Evolutionary conservation across 2,329 filamentous ascomycete species (phyloP).

Genomic region (Polychaeton citri): DNA sequence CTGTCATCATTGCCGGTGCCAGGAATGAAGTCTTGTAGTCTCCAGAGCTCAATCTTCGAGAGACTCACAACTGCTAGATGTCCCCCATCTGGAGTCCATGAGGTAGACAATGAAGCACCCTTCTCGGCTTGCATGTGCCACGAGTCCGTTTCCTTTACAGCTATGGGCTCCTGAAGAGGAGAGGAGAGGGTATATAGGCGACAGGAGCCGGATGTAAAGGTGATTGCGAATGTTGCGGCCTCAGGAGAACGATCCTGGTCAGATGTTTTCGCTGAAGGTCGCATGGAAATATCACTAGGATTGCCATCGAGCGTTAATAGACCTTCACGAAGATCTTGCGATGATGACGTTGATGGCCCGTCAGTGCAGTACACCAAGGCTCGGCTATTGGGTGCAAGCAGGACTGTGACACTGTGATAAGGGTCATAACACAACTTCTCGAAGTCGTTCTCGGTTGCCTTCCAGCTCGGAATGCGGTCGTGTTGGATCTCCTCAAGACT

Average conservation of each 20-base stretch:
- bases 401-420: neutral
- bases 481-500: slow-evolving; percentile 1
- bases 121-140: slow-evolving; percentile 2
- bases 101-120: slow-evolving; percentile 4
- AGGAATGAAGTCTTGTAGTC: neutral
- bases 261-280: too few relatives aligned
- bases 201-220: neutral
- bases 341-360: neutral
- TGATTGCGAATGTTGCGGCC: slow-evolving; percentile 3
- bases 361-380: neutral
- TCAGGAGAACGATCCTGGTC: neutral
- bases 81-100: slow-evolving; percentile 8
- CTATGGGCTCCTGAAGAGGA: neutral
- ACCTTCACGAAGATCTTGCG: neutral
- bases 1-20: neutral
- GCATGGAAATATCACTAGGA: neutral
- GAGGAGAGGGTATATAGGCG: neutral
- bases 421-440: slow-evolving; percentile 1
- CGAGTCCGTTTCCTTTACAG: slow-evolving; percentile 1
- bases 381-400: neutral
- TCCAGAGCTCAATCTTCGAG: neutral
- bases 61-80: slow-evolving; percentile 1
- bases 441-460: slow-evolving; percentile 1
- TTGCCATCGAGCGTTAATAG: neutral
- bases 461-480: neutral